phyloP scores from a whole-genome alignment of 352 stramenopile genomes.

The Globisporangium polare region DNA sequence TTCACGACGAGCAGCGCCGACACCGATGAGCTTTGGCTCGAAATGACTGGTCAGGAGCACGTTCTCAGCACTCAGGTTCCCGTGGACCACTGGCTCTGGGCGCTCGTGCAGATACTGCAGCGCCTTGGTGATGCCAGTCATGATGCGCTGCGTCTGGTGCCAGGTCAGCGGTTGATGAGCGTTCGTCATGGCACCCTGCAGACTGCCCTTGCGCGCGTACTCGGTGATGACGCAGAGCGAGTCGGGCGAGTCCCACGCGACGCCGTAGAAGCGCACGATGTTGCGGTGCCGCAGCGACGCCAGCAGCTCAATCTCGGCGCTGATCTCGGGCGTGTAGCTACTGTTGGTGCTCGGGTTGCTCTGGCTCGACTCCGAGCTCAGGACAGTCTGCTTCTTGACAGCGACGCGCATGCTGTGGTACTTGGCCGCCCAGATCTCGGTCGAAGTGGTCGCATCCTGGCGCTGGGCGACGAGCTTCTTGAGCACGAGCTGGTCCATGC shows the following conservation, averaged over 20 bases:
- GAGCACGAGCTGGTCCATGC: slow-evolving; percentile 28
- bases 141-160: slow-evolving; percentile 21
- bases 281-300: slow-evolving; percentile 38
- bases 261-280: slow-evolving; percentile 32
- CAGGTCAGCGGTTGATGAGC: slow-evolving; percentile 24
- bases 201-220: slow-evolving; percentile 32
- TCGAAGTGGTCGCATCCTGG: slow-evolving; percentile 15
- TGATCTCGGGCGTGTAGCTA: slow-evolving; percentile 29
- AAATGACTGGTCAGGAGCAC: slow-evolving; percentile 27
- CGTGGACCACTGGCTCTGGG: slow-evolving; percentile 28
- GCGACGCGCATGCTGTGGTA: slow-evolving; percentile 39
- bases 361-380: neutral
- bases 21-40: slow-evolving; percentile 11
- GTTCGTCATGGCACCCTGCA: slow-evolving; percentile 14
- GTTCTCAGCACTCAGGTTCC: slow-evolving; percentile 47
- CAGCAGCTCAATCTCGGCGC: slow-evolving; percentile 42
- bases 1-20: neutral
- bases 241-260: slow-evolving; percentile 31
- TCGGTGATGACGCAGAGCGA: slow-evolving; percentile 33
- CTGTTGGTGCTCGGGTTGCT: neutral
- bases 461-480: slow-evolving; percentile 34
- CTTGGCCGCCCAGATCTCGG: slow-evolving; percentile 12
- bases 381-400: slow-evolving; percentile 50
- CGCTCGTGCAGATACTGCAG: slow-evolving; percentile 63
- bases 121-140: slow-evolving; percentile 42